Percentiles rank a stretch among this genome's conserved stretches.
phyloP scores from a whole-genome alignment of 2,329 filamentous ascomycete species.

The Colletotrichum somersetense region DNA sequence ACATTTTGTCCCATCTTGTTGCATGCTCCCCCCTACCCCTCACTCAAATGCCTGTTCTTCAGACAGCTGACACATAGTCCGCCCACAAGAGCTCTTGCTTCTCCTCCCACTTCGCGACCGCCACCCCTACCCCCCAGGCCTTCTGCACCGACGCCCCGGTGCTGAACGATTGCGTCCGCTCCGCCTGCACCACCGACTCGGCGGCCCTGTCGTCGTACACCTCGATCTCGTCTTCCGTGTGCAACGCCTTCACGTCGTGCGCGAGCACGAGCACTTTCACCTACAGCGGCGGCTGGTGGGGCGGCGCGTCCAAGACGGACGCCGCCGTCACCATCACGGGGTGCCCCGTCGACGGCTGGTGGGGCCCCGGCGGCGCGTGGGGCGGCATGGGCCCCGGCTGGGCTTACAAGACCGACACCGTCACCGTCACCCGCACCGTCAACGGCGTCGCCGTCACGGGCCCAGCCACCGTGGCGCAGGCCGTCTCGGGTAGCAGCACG shows the following conservation, averaged over 20 bases:
- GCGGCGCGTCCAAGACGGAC: constrained; percentile 36
- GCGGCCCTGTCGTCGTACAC: constrained; percentile 43
- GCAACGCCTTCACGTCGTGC: constrained; percentile 44
- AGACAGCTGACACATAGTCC: not conserved
- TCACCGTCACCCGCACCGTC: constrained; percentile 42
- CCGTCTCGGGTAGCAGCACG: constrained; percentile 45
- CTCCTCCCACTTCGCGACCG: constrained; percentile 46
- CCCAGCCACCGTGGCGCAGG: constrained; percentile 22
- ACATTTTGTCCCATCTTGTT: constrained; percentile 4
- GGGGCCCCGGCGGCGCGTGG: constrained; percentile 44
- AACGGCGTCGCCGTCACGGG: constrained; percentile 24
- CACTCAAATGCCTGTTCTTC: not conserved
- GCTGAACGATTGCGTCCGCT: constrained; percentile 44
- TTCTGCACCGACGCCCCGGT: constrained; percentile 42
- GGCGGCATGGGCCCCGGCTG: constrained; percentile 43
- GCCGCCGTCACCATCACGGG: constrained; percentile 46
- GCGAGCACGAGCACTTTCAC: constrained; percentile 45
- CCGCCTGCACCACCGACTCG: constrained; percentile 43
- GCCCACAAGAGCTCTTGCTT: constrained; percentile 43
- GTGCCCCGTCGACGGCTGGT: constrained; percentile 46
- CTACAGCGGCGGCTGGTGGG: constrained; percentile 44
- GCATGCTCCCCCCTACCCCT: too few relatives aligned
- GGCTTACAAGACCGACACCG: constrained; percentile 44
- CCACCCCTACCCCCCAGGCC: constrained; percentile 44
- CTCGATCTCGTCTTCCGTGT: constrained; percentile 44